Conservation (phyloP, 1,284 basidiomycete genomes). For the Cronartium ribicola region DNA sequence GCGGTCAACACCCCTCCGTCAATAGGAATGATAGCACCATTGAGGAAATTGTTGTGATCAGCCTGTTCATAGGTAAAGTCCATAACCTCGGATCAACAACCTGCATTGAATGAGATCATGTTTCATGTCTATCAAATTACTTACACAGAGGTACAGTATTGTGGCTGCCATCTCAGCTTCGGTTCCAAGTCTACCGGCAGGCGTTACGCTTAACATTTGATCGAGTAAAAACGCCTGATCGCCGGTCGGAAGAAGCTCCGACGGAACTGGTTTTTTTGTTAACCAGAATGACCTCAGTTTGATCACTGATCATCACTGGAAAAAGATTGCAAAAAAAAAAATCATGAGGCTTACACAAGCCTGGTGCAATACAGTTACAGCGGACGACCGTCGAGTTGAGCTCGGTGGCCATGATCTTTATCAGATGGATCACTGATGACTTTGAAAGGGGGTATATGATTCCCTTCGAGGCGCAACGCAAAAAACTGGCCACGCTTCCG, state of each 20-base stretch:
- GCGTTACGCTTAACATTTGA: not conserved
- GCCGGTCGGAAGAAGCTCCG: no score
- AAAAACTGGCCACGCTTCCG: not conserved
- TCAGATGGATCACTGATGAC: not conserved
- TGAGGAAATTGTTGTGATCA: not conserved
- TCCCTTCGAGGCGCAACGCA: not conserved
- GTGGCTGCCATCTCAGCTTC: not conserved
- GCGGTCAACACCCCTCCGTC: not conserved
- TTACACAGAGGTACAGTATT: not conserved
- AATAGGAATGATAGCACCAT: not conserved
- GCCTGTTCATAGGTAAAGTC: no score
- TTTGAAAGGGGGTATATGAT: not conserved
- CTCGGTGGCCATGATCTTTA: not conserved
- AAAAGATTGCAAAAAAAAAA: not conserved
- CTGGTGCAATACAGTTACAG: not conserved
- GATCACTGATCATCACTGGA: no score
- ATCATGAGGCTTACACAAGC: not conserved
- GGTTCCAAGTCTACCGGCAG: not conserved
- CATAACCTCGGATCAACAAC: no score
- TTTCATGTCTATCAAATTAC: no score
- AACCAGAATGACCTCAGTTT: no score
- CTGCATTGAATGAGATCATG: no score
- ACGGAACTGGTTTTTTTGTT: no score
- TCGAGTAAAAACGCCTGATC: no score
- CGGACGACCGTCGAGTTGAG: not conserved